Conservation (phyloP, 163 green algal genomes). For the Volvox carteri region DNA sequence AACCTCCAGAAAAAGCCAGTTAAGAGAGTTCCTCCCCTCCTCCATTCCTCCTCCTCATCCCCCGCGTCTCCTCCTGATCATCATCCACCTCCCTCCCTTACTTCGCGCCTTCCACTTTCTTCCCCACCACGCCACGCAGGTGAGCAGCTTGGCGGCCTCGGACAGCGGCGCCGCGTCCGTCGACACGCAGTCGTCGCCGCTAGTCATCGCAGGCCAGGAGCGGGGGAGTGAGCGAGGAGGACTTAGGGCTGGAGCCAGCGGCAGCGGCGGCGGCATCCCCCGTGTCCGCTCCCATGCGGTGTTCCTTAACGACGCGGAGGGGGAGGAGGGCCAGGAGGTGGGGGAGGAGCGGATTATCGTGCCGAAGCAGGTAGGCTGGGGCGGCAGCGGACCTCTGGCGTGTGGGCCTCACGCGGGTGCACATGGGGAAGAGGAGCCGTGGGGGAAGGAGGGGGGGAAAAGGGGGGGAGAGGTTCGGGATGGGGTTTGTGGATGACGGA, state of each 20-base stretch:
- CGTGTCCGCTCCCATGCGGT: slow-evolving; percentile 40
- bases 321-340: neutral
- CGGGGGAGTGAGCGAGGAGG: neutral
- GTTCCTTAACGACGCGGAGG: slow-evolving; percentile 19
- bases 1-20: too few species aligned
- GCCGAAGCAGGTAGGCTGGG: slow-evolving; percentile 23
- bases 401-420: too few species aligned
- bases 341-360: slow-evolving; percentile 37
- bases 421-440: too few species aligned
- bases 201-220: neutral
- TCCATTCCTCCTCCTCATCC: too few species aligned
- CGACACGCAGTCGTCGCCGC: slow-evolving; percentile 8
- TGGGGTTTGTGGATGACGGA: too few species aligned
- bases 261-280: neutral
- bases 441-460: neutral
- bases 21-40: too few species aligned
- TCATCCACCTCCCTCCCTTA: too few species aligned
- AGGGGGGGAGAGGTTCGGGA: too few species aligned
- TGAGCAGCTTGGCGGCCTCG: neutral
- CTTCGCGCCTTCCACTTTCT: too few species aligned
- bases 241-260: neutral
- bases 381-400: too few species aligned
- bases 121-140: neutral
- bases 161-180: slow-evolving; percentile 17
- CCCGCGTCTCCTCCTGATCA: too few species aligned